A percentile compares a stretch with the other conserved stretches of the same genome.
phyloP scores from a whole-genome alignment of 495 filamentous ascomycete genomes.

The Xylaria cubensis region DNA sequence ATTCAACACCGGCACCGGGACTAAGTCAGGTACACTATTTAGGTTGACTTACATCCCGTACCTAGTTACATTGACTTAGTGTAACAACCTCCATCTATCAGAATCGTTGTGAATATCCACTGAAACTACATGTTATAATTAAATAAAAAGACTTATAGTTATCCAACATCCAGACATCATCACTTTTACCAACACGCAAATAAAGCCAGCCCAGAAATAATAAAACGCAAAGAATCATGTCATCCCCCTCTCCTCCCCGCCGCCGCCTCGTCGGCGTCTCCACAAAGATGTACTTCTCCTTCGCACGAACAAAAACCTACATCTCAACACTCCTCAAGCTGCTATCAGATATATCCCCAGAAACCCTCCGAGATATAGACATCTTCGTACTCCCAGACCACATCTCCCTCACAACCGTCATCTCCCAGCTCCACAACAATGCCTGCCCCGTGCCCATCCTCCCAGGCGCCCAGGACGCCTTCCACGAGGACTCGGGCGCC shows the following conservation, averaged over 20 bases:
- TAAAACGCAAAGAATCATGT: constrained; percentile 17
- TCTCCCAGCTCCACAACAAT: constrained; percentile 66
- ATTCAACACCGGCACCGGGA: background rate
- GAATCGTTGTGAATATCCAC: background rate
- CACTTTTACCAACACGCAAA: background rate
- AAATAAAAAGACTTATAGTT: background rate
- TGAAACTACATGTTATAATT: background rate
- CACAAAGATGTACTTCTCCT: constrained; percentile 85
- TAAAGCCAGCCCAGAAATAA: no score
- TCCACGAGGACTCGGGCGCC: constrained; percentile 68
- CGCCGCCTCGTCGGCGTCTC: constrained; percentile 77
- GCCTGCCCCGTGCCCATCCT: constrained; percentile 58
- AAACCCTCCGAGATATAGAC: constrained; percentile 50
- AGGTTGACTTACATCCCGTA: background rate
- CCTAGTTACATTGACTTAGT: no score
- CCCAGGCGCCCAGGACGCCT: constrained; percentile 79
- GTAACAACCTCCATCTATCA: background rate
- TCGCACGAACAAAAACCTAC: constrained; percentile 67
- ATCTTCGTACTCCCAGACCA: constrained; percentile 78
- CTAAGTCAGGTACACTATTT: background rate
- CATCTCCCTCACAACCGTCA: constrained; percentile 65
- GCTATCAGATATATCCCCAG: constrained; percentile 42
- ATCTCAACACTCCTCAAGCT: constrained; percentile 61
- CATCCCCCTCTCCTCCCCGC: constrained; percentile 52
- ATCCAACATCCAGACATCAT: background rate